These are phyloP conservation scores for Saccharomyces kudriavzevii DNA, from an alignment of 805 yeast species.

Conservation along the genomic window DNA sequence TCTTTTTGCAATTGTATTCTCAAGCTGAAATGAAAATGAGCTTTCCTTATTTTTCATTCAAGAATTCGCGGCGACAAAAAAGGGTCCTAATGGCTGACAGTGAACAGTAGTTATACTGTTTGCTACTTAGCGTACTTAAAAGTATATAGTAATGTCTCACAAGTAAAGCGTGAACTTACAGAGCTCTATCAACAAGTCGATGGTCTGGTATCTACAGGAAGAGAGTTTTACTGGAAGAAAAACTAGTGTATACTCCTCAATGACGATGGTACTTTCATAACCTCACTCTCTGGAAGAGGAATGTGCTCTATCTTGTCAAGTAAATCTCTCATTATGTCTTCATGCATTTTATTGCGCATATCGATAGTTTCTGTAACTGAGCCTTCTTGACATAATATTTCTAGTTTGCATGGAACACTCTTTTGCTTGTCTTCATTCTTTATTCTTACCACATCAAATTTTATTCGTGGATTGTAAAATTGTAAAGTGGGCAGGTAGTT, in stretches of 20 bases:
- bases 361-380: constrained; percentile 35
- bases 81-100: not conserved
- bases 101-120: no score
- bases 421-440: constrained; percentile 25
- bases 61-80: constrained; percentile 3
- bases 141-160: not conserved
- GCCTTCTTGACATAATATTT: constrained; percentile 16
- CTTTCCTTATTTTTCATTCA: constrained; percentile 1
- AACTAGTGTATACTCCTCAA: not conserved
- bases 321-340: constrained; percentile 50
- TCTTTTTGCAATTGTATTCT: not conserved
- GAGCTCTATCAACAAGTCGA: not conserved
- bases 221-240: not conserved
- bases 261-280: constrained; percentile 23
- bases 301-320: constrained; percentile 45
- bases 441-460: constrained; percentile 53
- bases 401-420: constrained; percentile 24
- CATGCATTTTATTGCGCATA: constrained; percentile 42
- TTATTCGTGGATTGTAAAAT: constrained; percentile 71
- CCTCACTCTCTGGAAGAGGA: constrained; percentile 38
- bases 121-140: not conserved
- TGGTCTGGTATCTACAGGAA: not conserved
- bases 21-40: not conserved
- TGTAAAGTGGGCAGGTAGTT: constrained; percentile 64
- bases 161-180: not conserved